These are phyloP conservation scores for Barbatosphaeria neglecta DNA, from an alignment of 495 filamentous ascomycete genomes.

Conservation along the genomic window DNA sequence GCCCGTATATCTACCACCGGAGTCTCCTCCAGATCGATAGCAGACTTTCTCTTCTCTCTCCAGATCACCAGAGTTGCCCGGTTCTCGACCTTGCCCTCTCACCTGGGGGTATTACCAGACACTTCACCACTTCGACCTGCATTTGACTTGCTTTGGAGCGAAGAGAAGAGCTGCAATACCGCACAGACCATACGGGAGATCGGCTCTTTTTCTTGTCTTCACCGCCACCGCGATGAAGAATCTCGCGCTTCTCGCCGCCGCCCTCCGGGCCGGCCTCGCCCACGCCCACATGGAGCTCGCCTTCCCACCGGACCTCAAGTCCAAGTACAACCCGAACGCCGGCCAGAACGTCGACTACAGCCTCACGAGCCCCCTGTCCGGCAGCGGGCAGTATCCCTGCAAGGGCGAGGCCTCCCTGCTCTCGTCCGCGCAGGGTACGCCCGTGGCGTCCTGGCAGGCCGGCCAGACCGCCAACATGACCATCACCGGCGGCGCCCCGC, in stretches of 20 bases:
- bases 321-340: background rate
- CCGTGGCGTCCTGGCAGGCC: background rate
- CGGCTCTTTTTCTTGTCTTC: no score
- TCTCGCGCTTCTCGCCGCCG: background rate
- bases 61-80: no score
- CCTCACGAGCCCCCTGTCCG: background rate
- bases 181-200: no score
- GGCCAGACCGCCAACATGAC: background rate
- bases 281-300: background rate
- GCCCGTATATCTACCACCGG: no score
- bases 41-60: no score
- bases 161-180: no score
- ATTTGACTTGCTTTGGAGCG: no score
- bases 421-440: background rate
- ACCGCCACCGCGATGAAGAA: background rate
- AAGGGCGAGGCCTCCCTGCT: background rate
- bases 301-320: background rate
- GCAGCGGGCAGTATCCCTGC: background rate
- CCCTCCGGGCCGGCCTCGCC: background rate
- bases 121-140: no score
- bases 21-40: no score
- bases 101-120: no score
- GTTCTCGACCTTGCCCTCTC: no score
- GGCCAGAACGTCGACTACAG: background rate
- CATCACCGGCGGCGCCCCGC: constrained; percentile 37